Evolutionary conservation across 2,329 filamentous ascomycete species (phyloP).

Genomic region (Amesomyces nigricolor): DNA sequence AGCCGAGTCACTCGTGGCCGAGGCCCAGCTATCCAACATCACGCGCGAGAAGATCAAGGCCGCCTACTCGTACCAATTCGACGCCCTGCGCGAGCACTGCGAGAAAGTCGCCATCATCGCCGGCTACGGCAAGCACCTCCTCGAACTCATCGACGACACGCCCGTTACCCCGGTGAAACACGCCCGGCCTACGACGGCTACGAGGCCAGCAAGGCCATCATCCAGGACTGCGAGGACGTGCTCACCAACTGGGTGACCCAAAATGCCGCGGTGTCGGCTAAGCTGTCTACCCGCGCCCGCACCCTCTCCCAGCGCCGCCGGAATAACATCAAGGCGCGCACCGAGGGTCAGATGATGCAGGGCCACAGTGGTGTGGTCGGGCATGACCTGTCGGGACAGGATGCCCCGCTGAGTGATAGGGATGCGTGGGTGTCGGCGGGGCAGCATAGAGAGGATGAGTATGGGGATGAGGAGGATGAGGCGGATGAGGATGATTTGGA

Average conservation of each 20-base stretch:
- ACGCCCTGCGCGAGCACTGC: slow-evolving; percentile 92
- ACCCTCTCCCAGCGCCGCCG: slow-evolving; percentile 81
- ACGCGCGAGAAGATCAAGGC: slow-evolving; percentile 99
- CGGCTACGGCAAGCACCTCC: slow-evolving; percentile 94
- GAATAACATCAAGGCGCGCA: slow-evolving; percentile 61
- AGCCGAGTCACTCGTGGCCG: slow-evolving; percentile 96
- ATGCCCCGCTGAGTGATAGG: slow-evolving; percentile 68
- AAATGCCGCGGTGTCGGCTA: slow-evolving; percentile 81
- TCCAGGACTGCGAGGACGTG: slow-evolving; percentile 96
- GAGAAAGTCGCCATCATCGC: slow-evolving; percentile 98
- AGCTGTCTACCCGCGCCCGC: slow-evolving; percentile 80
- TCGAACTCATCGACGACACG: slow-evolving; percentile 92
- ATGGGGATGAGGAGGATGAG: slow-evolving; percentile 60
- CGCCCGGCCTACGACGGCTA: slow-evolving; percentile 95
- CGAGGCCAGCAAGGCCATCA: slow-evolving; percentile 96
- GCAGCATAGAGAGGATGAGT: slow-evolving; percentile 51
- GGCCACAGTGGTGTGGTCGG: not conserved
- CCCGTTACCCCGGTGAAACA: slow-evolving; percentile 94
- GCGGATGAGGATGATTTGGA: slow-evolving; percentile 46
- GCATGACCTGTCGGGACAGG: slow-evolving; percentile 71
- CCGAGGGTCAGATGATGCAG: slow-evolving; percentile 50
- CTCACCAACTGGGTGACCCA: slow-evolving; percentile 95
- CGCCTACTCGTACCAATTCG: slow-evolving; percentile 96
- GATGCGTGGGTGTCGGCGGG: slow-evolving; percentile 81
- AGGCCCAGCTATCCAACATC: slow-evolving; percentile 98